Evolutionary conservation across 768 basidiomycete genomes (phyloP).

Genomic region (Amanita fuliginea): DNA sequence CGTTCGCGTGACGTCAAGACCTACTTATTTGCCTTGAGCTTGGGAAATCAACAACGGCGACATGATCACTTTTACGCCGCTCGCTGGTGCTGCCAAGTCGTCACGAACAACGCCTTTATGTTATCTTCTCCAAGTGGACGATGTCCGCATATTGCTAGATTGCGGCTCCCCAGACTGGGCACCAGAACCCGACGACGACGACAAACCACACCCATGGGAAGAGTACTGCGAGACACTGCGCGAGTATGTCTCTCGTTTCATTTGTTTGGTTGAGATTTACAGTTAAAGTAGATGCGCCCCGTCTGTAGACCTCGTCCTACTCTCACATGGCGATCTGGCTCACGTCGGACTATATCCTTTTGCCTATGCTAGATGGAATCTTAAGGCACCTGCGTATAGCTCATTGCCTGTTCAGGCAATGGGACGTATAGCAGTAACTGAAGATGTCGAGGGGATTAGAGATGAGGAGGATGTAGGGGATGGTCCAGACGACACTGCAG

Average conservation of each 20-base stretch:
- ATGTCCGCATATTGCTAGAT: conserved; percentile 87
- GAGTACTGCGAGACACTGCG: conserved; percentile 55
- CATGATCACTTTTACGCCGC: conserved; percentile 93
- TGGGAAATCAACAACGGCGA: neutral
- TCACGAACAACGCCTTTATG: conserved; percentile 53
- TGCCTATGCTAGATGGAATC: conserved; percentile 77
- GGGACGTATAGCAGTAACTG: conserved; percentile 83
- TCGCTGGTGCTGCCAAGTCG: conserved; percentile 75
- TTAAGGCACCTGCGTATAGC: conserved; percentile 86
- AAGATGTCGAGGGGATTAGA: conserved; percentile 76
- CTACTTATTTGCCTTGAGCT: conserved; percentile 5
- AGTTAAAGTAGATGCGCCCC: conserved; percentile 51
- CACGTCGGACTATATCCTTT: conserved; percentile 92
- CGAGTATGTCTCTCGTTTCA: conserved; percentile 38
- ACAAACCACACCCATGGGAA: conserved; percentile 38
- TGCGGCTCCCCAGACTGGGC: conserved; percentile 88
- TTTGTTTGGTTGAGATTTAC: conserved; percentile 6
- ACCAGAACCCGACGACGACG: conserved; percentile 24
- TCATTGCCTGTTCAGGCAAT: conserved; percentile 94
- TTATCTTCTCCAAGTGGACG: conserved; percentile 90
- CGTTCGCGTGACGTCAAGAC: neutral
- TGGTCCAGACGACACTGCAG: conserved; percentile 16
- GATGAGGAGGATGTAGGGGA: conserved; percentile 65
- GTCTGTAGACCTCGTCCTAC: conserved; percentile 77
- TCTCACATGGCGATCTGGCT: conserved; percentile 87